Conservation (phyloP, 164 flowering plant genomes). For the Kalanchoe fedtschenkoi region DNA sequence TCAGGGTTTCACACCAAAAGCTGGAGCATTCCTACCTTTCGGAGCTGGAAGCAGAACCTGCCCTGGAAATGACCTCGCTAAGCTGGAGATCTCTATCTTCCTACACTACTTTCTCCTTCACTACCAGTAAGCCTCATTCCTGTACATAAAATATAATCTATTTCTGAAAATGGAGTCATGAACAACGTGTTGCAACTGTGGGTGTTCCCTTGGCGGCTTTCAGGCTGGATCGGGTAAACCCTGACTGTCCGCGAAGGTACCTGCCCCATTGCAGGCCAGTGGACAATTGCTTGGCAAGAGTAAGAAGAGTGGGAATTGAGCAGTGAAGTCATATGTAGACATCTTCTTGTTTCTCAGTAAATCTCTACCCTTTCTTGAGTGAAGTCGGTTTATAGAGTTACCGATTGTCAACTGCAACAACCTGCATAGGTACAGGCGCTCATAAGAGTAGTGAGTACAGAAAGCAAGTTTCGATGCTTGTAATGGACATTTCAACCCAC, state of each 20-base stretch:
- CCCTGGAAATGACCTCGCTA: constrained; percentile 86
- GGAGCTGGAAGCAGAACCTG: constrained; percentile 75
- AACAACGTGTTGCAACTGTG: neutral
- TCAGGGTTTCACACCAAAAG: constrained; percentile 47
- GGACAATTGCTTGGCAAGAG: constrained; percentile 4
- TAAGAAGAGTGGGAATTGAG: neutral
- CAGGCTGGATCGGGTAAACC: constrained; percentile 5
- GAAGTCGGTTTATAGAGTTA: neutral
- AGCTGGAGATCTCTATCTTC: constrained; percentile 72
- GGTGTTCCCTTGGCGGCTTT: neutral
- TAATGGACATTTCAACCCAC: neutral
- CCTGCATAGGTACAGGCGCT: neutral
- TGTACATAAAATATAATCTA: neutral
- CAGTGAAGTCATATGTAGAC: constrained; percentile 2
- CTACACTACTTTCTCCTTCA: constrained; percentile 77
- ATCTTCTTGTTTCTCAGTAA: neutral
- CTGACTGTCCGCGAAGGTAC: neutral
- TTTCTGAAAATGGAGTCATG: neutral
- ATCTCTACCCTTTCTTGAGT: neutral
- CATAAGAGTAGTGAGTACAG: neutral
- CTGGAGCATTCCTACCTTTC: constrained; percentile 73
- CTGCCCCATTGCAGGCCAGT: constrained; percentile 2
- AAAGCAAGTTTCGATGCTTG: neutral
- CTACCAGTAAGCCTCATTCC: constrained; percentile 37
- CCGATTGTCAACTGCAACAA: neutral